Evolutionary conservation across 2,329 filamentous ascomycete species (phyloP).

Genomic region (Aspergillus fructus): DNA sequence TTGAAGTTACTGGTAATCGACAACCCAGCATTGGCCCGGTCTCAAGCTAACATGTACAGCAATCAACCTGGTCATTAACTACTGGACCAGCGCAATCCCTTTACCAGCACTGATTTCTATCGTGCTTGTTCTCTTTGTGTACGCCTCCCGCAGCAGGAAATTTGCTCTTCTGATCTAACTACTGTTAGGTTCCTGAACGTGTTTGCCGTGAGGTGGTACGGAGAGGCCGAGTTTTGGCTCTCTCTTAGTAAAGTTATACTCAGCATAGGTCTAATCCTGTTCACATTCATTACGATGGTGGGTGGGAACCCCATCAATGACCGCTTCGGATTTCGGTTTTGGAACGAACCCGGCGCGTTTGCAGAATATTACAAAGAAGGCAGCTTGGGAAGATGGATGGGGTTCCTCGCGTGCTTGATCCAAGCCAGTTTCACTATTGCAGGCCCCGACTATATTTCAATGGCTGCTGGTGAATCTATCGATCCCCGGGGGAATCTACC

Average conservation of each 20-base stretch:
- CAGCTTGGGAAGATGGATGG: conserved; percentile 68
- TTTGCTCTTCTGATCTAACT: not conserved
- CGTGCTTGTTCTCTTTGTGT: conserved; percentile 47
- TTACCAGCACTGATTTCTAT: conserved; percentile 48
- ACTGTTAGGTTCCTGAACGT: conserved; percentile 57
- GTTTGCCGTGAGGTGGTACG: conserved; percentile 71
- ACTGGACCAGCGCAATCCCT: conserved; percentile 50
- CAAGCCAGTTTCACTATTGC: conserved; percentile 67
- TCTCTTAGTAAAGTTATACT: conserved; percentile 71
- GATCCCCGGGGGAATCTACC: conserved; percentile 70
- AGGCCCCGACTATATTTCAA: conserved; percentile 65
- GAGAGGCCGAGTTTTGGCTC: conserved; percentile 74
- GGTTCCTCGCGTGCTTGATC: conserved; percentile 74
- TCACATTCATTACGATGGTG: conserved; percentile 80
- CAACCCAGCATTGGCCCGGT: too few species aligned
- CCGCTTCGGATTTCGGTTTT: conserved; percentile 71
- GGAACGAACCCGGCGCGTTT: conserved; percentile 67
- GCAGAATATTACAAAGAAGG: conserved; percentile 64
- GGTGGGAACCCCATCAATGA: conserved; percentile 75
- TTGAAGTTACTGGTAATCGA: conserved; percentile 44
- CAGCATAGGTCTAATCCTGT: conserved; percentile 68
- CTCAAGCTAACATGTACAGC: conserved; percentile 25
- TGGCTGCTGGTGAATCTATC: conserved; percentile 67
- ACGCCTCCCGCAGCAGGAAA: conserved; percentile 12
- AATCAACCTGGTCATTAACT: conserved; percentile 51